Percentiles rank a stretch among this genome's conserved stretches.
Evolutionary conservation across 2,329 filamentous ascomycete species (phyloP).

Genomic region (Anthostomella pinea): DNA sequence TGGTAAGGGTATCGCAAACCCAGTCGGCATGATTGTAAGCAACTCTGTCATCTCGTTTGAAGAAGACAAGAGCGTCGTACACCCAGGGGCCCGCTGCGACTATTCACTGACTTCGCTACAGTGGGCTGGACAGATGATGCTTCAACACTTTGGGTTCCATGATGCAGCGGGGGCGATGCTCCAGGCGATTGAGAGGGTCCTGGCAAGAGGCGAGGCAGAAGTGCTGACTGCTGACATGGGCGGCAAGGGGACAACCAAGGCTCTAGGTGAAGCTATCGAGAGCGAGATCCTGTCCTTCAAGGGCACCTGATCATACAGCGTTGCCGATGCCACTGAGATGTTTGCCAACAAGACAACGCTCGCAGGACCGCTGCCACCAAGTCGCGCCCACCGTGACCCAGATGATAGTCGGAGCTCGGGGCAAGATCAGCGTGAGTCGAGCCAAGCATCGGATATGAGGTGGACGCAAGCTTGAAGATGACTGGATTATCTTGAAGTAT

Average conservation of each 20-base stretch:
- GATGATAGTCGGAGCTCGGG: too few relatives aligned
- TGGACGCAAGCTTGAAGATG: too few relatives aligned
- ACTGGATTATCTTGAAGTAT: too few relatives aligned
- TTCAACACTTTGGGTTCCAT: constrained; percentile 59
- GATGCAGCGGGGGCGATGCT: constrained; percentile 48
- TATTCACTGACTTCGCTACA: neutral
- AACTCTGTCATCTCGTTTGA: too few relatives aligned
- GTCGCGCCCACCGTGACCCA: too few relatives aligned
- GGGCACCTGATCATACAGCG: too few relatives aligned
- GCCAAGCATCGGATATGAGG: too few relatives aligned
- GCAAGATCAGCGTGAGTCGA: too few relatives aligned
- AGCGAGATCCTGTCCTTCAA: constrained; percentile 21
- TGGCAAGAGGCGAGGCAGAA: constrained; percentile 42
- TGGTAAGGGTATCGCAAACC: constrained; percentile 61
- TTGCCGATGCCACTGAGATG: too few relatives aligned
- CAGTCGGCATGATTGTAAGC: constrained; percentile 55
- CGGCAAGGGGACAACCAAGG: constrained; percentile 53
- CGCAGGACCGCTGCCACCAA: too few relatives aligned
- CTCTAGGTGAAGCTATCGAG: constrained; percentile 53
- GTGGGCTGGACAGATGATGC: constrained; percentile 69
- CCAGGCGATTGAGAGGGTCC: constrained; percentile 27
- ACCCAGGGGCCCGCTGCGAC: neutral
- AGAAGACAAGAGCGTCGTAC: too few relatives aligned
- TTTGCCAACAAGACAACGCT: too few relatives aligned
- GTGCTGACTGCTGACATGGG: constrained; percentile 59